A percentile compares a stretch with the other conserved stretches of the same genome.
Evolutionary conservation across 2,329 filamentous ascomycete genomes (phyloP).

Genomic region (Teratosphaeria destructans): DNA sequence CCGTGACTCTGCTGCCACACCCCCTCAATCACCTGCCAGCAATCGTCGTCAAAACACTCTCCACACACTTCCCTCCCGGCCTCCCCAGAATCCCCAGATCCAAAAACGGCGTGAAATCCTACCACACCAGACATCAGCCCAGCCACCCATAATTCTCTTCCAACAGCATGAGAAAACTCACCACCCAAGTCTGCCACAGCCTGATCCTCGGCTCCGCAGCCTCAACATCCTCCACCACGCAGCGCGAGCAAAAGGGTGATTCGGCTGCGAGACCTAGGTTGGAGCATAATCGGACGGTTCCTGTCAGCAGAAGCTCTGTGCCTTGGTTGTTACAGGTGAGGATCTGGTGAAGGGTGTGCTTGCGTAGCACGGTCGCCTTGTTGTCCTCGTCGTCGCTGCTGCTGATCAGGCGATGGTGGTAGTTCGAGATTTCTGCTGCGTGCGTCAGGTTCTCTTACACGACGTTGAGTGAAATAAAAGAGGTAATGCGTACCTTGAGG

Average conservation of each 20-base stretch:
- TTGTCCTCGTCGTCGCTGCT: background rate
- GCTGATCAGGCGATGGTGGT: background rate
- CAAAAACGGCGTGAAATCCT: slow-evolving; percentile 8
- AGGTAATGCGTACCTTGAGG: background rate
- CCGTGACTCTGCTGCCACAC: background rate
- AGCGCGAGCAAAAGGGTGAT: slow-evolving; percentile 3
- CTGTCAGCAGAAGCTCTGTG: slow-evolving; percentile 5
- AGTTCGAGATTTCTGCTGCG: slow-evolving; percentile 3
- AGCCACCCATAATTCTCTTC: background rate
- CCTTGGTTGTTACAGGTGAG: slow-evolving; percentile 2
- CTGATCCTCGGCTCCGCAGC: background rate
- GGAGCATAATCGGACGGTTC: slow-evolving; percentile 4
- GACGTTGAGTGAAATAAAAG: no score
- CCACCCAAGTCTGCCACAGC: slow-evolving; percentile 6
- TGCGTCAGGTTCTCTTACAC: background rate
- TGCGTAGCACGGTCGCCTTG: background rate
- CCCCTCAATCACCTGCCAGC: slow-evolving; percentile 1
- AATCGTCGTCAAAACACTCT: slow-evolving; percentile 6
- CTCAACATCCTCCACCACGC: slow-evolving; percentile 5
- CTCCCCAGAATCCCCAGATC: slow-evolving; percentile 5
- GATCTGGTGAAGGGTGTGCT: slow-evolving; percentile 3
- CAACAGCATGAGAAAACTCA: background rate
- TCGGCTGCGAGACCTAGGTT: slow-evolving; percentile 4
- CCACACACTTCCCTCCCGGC: background rate
- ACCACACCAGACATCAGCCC: background rate